phyloP scores from a whole-genome alignment of 768 basidiomycete species.

The Lactarius akahatsu region DNA sequence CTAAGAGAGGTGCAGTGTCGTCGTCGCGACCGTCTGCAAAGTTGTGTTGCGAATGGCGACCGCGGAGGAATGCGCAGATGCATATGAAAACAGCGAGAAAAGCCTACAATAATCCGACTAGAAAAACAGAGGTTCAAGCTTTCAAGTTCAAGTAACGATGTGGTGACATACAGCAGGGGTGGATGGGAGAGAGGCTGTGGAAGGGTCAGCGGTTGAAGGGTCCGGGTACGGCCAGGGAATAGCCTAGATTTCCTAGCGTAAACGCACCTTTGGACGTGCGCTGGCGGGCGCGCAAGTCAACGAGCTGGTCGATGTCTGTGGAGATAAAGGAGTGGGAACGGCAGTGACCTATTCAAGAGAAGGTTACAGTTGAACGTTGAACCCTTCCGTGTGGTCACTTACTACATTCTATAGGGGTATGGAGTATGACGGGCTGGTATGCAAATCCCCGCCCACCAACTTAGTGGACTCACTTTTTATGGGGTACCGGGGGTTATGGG shows the following conservation, averaged over 20 bases:
- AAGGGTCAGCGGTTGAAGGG: slow-evolving; percentile 78
- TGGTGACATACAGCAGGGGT: background rate
- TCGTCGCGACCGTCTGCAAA: slow-evolving; percentile 56
- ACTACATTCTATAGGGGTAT: no score
- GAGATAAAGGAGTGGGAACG: slow-evolving; percentile 36
- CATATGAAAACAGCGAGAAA: slow-evolving; percentile 61
- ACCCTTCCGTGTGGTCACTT: no score
- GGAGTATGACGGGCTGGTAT: no score
- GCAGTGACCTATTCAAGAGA: slow-evolving; percentile 33
- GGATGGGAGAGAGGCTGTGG: slow-evolving; percentile 44
- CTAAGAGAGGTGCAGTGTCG: slow-evolving; percentile 32
- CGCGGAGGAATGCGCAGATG: slow-evolving; percentile 55
- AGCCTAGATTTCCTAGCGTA: slow-evolving; percentile 65
- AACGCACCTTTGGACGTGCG: slow-evolving; percentile 86
- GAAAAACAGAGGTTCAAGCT: slow-evolving; percentile 4
- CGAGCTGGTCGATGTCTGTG: slow-evolving; percentile 40
- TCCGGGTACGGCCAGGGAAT: slow-evolving; percentile 68
- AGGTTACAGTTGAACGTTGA: no score
- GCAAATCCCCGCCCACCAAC: no score
- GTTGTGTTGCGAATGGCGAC: slow-evolving; percentile 67
- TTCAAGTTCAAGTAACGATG: background rate
- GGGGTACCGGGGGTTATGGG: no score
- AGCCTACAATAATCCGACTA: slow-evolving; percentile 62
- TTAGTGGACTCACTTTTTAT: no score
- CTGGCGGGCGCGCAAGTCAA: slow-evolving; percentile 75